Evolutionary conservation across 805 yeast genomes (phyloP).

Genomic region (Candida nemodendra): DNA sequence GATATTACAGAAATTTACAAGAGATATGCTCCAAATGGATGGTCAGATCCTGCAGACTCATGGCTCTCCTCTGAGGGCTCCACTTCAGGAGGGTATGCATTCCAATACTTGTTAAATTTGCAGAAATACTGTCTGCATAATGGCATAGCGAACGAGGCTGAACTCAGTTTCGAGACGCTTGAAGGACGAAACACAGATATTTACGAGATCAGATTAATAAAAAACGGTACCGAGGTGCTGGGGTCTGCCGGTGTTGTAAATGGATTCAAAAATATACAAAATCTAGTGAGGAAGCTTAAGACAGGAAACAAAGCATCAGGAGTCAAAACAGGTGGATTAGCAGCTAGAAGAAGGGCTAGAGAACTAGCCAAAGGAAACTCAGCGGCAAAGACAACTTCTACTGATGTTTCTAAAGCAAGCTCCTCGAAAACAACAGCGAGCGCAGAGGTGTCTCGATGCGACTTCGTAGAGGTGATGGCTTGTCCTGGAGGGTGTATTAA

Average conservation of each 20-base stretch:
- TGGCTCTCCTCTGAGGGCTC: conserved; percentile 82
- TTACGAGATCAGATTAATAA: conserved; percentile 60
- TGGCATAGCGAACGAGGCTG: conserved; percentile 16
- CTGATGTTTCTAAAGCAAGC: conserved; percentile 7
- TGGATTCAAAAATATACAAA: conserved; percentile 94
- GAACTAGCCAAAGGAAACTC: conserved; percentile 21
- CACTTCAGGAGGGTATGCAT: conserved; percentile 87
- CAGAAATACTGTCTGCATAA: conserved; percentile 25
- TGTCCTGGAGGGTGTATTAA: conserved; percentile 98
- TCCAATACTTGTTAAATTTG: conserved; percentile 53
- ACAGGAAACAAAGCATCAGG: conserved; percentile 22
- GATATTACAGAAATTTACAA: conserved; percentile 18
- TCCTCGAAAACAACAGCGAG: conserved; percentile 7
- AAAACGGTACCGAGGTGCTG: conserved; percentile 36
- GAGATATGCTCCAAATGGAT: conserved; percentile 50
- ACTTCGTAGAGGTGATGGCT: conserved; percentile 94
- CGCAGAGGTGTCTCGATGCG: conserved; percentile 67
- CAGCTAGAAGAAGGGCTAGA: conserved; percentile 45
- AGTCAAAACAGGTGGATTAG: conserved; percentile 30
- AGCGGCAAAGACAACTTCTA: conserved; percentile 5
- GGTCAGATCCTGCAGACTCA: conserved; percentile 59
- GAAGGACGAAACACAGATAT: conserved; percentile 77
- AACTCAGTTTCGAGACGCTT: conserved; percentile 36
- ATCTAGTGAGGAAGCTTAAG: conserved; percentile 79
- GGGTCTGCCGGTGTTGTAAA: conserved; percentile 68